A percentile compares a stretch with the other conserved stretches of the same genome.
Evolutionary conservation across 1,139 yeast genomes (phyloP).

Genomic region (Hansenula lynferdii): DNA sequence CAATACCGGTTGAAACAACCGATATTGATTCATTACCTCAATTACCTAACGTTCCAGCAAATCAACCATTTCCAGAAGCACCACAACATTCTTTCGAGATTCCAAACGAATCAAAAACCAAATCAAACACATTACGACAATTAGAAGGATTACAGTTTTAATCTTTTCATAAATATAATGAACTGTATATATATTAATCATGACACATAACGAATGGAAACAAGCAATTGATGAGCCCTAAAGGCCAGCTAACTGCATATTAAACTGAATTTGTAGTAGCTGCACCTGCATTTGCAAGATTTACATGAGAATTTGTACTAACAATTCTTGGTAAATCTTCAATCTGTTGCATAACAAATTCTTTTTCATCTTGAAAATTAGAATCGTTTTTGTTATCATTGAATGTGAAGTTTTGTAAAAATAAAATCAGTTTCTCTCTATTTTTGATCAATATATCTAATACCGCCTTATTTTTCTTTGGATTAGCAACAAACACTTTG

Average conservation of each 20-base stretch:
- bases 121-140: slow-evolving; percentile 6
- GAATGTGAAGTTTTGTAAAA: slow-evolving; percentile 61
- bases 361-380: slow-evolving; percentile 72
- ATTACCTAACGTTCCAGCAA: background rate
- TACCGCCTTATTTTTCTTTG: slow-evolving; percentile 77
- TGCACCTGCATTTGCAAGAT: background rate
- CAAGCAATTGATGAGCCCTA: background rate
- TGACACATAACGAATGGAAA: no score
- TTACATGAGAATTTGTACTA: slow-evolving; percentile 14
- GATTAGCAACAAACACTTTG: slow-evolving; percentile 92
- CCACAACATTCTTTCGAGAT: background rate
- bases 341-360: slow-evolving; percentile 73
- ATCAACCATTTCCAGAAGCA: background rate
- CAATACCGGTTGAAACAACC: background rate
- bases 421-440: slow-evolving; percentile 66
- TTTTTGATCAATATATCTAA: slow-evolving; percentile 80
- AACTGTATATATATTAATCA: no score
- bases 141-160: slow-evolving; percentile 14
- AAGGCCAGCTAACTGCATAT: no score
- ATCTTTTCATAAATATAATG: no score
- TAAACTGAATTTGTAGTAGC: no score
- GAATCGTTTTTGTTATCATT: slow-evolving; percentile 58
- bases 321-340: slow-evolving; percentile 56
- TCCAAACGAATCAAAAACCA: background rate
- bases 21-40: background rate